These are phyloP conservation scores for Eucalyptus globulus DNA, from an alignment of 345 rosid species.

Conservation along the genomic window DNA sequence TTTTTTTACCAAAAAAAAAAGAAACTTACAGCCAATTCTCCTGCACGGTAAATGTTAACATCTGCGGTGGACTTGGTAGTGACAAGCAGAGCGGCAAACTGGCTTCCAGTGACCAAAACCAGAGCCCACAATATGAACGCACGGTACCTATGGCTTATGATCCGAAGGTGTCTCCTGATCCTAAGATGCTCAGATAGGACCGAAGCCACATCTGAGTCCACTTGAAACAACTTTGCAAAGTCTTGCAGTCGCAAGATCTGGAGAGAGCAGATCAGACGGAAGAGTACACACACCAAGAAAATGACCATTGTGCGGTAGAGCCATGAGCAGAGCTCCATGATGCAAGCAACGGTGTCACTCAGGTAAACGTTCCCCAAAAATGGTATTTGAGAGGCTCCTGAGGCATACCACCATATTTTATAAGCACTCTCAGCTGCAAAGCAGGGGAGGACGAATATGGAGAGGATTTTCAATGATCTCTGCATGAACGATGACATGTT, in stretches of 20 bases:
- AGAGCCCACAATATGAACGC: conserved; percentile 50
- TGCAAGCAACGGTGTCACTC: conserved; percentile 72
- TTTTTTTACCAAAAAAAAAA: background rate
- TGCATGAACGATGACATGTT: conserved; percentile 15
- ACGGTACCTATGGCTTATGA: conserved; percentile 81
- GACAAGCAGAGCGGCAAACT: conserved; percentile 69
- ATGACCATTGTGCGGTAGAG: conserved; percentile 75
- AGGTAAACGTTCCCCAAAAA: conserved; percentile 67
- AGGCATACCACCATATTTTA: conserved; percentile 97
- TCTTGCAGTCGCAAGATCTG: conserved; percentile 91
- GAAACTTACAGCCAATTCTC: conserved; percentile 76
- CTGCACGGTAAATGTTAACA: conserved; percentile 50
- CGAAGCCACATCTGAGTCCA: conserved; percentile 62
- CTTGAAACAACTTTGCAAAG: conserved; percentile 59
- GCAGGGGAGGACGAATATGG: conserved; percentile 67
- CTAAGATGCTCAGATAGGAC: conserved; percentile 80
- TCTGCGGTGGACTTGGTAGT: conserved; percentile 51
- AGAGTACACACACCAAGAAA: conserved; percentile 78
- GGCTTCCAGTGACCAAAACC: conserved; percentile 75
- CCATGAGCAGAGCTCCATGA: conserved; percentile 84
- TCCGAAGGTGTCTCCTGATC: conserved; percentile 72
- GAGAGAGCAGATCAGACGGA: conserved; percentile 80
- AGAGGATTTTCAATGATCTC: conserved; percentile 72
- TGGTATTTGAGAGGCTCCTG: conserved; percentile 88
- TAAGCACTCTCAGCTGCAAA: conserved; percentile 63